phyloP scores from a whole-genome alignment of 192 early-diverging fungal genomes.

The Backusella parvicylindrica region DNA sequence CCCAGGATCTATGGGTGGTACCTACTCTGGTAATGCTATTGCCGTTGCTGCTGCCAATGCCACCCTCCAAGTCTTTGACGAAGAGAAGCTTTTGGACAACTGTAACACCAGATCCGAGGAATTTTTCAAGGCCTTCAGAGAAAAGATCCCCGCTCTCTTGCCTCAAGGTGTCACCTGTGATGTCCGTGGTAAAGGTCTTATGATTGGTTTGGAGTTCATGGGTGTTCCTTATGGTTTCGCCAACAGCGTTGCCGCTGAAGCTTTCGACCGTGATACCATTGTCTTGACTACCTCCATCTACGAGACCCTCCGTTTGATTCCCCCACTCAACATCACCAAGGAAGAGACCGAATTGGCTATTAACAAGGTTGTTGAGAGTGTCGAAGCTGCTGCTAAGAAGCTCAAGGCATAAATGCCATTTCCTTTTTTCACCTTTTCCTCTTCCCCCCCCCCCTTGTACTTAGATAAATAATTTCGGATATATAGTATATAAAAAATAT shows the following conservation, averaged over 20 bases:
- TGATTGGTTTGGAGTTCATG: slow-evolving; percentile 40
- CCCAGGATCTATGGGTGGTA: slow-evolving; percentile 33
- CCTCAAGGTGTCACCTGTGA: slow-evolving; percentile 19
- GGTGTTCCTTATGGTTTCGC: slow-evolving; percentile 28
- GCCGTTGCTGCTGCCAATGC: slow-evolving; percentile 36
- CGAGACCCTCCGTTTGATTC: slow-evolving; percentile 37
- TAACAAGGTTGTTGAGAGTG: background rate
- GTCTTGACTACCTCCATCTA: slow-evolving; percentile 36
- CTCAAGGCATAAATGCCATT: slow-evolving; percentile 2
- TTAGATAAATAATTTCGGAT: too few species aligned
- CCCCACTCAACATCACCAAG: slow-evolving; percentile 30
- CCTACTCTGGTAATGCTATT: slow-evolving; percentile 36
- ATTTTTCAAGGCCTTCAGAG: slow-evolving; percentile 16
- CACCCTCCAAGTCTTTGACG: slow-evolving; percentile 33
- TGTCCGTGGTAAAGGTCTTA: slow-evolving; percentile 39
- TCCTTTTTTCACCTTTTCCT: background rate
- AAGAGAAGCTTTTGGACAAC: slow-evolving; percentile 36
- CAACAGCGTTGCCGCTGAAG: background rate
- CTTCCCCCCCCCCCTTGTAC: background rate
- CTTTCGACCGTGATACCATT: slow-evolving; percentile 25
- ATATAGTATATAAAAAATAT: too few species aligned
- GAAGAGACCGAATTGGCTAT: slow-evolving; percentile 8
- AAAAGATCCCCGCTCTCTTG: slow-evolving; percentile 19
- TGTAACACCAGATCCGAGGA: slow-evolving; percentile 30
- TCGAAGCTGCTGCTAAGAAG: slow-evolving; percentile 2